Evolutionary conservation across 2,329 filamentous ascomycete species (phyloP).

Genomic region (Nemania abortiva): DNA sequence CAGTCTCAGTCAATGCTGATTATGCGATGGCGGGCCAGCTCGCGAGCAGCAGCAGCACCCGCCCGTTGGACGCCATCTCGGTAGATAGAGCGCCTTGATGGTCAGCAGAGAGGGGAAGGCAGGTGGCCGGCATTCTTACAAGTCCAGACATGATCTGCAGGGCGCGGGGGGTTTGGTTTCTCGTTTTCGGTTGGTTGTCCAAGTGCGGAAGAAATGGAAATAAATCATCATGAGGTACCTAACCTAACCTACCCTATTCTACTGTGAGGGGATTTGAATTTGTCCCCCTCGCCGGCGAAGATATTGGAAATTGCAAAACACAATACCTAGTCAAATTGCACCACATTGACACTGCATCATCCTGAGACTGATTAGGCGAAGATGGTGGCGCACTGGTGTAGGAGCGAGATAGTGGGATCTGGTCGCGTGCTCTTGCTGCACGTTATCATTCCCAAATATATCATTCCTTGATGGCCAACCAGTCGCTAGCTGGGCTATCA

Average conservation of each 20-base stretch:
- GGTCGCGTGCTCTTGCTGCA: conserved; percentile 38
- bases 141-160: conserved; percentile 35
- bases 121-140: conserved; percentile 5
- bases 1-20: conserved; percentile 18
- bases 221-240: neutral
- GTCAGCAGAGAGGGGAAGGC: conserved; percentile 18
- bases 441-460: conserved; percentile 25
- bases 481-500: conserved; percentile 12
- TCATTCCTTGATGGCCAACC: conserved; percentile 18
- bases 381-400: conserved; percentile 22
- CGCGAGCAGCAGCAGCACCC: neutral
- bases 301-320: neutral
- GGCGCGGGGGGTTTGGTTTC: conserved; percentile 4
- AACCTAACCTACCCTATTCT: neutral
- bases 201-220: neutral
- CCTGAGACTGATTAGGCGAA: conserved; percentile 22
- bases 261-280: neutral
- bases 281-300: neutral
- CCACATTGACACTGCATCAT: neutral
- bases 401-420: conserved; percentile 31
- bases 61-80: neutral
- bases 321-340: conserved; percentile 9
- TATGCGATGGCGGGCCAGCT: conserved; percentile 12
- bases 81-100: neutral
- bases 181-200: neutral